Evolutionary conservation across 169 alveolate genomes (phyloP), one percentile per base, ranked within the genome.

Genomic region (Eimeria necatrix): DNA sequence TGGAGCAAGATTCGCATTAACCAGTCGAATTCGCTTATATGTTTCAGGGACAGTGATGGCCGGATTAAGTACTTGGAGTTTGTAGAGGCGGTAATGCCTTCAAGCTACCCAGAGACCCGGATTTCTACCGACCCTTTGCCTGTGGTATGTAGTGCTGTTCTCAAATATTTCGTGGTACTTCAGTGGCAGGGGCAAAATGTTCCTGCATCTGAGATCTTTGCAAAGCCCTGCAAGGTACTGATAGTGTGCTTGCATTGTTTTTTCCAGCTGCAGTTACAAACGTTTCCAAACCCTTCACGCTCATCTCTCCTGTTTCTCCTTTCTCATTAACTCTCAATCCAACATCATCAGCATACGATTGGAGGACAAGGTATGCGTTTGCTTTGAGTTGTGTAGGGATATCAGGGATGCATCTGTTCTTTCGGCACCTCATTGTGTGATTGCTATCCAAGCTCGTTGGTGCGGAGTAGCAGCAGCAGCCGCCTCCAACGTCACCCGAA

Each of bases 21-120:
- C 4, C 91, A 22, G 16, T 26, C 59, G 3, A 18, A 3, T 32
- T 48, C 22, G 64, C 26, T 49, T 73, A 7, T 51, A n/a, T 26
- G 53, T 20, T 71, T 56, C 95, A 93, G 95, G 71, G 95, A 93
- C 73, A 48, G 83, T n/a, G 95, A 93, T 71, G 95, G 93, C 83
- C 78, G 89, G 56, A 81, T 93, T 48, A 83, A 89, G 64, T 93
- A 93, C 68, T 84, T 93, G 41, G 95, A 93, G 81, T 84, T 93
- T 48, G 95, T 93, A 14, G 95, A 93, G 84, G 93, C 92, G 20
- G 87, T 93, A 71, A 49, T 93, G 74, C 93, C 93, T 18, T 85
- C 93, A 70, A 85, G 26, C 93, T 85, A 59, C 26, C 78, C 93
- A 9, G 24, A 59, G 24, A 20, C 93, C 48, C 60, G 76, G 22